phyloP scores from a whole-genome alignment of 768 basidiomycete genomes.

The Paxillus involutus region DNA sequence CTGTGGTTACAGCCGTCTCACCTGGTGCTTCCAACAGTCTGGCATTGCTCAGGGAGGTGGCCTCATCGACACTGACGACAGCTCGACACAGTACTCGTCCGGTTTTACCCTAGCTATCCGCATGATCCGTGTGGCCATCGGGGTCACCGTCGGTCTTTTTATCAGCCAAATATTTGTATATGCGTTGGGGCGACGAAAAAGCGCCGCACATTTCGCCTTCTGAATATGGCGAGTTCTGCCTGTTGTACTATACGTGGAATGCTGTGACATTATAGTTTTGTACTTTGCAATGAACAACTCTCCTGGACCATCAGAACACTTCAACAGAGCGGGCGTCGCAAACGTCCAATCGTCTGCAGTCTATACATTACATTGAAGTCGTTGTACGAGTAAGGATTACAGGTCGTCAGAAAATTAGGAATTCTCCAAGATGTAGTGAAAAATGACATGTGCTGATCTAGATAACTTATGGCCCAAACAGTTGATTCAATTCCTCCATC shows the following conservation, averaged over 20 bases:
- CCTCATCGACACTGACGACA: conserved; percentile 49
- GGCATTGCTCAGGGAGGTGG: conserved; percentile 77
- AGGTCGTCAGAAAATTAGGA: conserved; percentile 18
- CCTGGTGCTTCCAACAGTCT: conserved; percentile 44
- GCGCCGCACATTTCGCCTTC: conserved; percentile 74
- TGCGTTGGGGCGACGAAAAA: conserved; percentile 71
- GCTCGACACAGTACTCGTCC: conserved; percentile 68
- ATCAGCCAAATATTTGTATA: conserved; percentile 77
- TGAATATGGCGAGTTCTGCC: conserved; percentile 30
- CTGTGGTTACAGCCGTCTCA: conserved; percentile 6
- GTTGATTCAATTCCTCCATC: conserved; percentile 80
- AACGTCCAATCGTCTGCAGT: conserved; percentile 3
- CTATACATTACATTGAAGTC: conserved; percentile 32
- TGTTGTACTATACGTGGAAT: too few relatives aligned
- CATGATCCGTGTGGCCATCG: conserved; percentile 83
- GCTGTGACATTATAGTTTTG: background rate
- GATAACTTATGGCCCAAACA: conserved; percentile 55
- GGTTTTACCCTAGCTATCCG: conserved; percentile 79
- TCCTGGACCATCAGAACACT: background rate
- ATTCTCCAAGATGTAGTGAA: conserved; percentile 16
- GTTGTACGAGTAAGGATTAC: conserved; percentile 34
- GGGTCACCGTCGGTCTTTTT: conserved; percentile 83
- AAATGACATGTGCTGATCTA: conserved; percentile 15
- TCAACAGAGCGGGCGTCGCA: background rate
- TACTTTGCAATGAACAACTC: too few relatives aligned